phyloP scores from a whole-genome alignment of 169 alveolate genomes.

The Plasmodium ovale region DNA sequence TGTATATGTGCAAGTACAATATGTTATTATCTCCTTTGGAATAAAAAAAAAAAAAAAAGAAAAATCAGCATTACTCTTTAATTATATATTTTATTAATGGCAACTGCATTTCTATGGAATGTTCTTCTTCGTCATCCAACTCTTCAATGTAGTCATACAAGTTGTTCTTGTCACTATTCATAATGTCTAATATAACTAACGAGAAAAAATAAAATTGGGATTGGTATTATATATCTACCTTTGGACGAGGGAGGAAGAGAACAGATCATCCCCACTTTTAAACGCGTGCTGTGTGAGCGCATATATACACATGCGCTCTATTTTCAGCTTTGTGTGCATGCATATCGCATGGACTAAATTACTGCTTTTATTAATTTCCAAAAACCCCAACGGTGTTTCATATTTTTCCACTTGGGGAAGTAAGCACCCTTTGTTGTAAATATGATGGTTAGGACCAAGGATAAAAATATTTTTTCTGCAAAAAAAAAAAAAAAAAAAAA shows the following conservation, averaged over 20 bases:
- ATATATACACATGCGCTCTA: background rate
- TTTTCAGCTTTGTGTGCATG: background rate
- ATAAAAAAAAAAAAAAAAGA: background rate
- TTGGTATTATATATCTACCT: too few relatives aligned
- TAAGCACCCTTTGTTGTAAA: conserved; percentile 91
- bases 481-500: background rate
- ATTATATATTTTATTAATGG: conserved; percentile 88
- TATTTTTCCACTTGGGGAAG: conserved; percentile 79
- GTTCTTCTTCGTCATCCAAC: conserved; percentile 89
- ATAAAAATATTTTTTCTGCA: conserved; percentile 90
- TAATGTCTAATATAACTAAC: conserved; percentile 51
- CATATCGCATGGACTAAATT: conserved; percentile 16
- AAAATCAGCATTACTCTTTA: conserved; percentile 73
- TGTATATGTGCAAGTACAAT: too few relatives aligned
- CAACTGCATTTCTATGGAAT: conserved; percentile 93
- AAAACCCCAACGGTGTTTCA: conserved; percentile 94
- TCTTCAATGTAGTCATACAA: conserved; percentile 34
- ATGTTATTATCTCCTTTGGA: background rate
- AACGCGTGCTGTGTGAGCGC: background rate
- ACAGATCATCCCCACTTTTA: background rate
- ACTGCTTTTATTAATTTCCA: conserved; percentile 86
- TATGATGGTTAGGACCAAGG: conserved; percentile 96
- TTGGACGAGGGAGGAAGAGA: background rate
- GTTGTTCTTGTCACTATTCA: conserved; percentile 23
- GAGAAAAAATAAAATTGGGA: background rate